Base-by-base conservation (phyloP, 2,329 filamentous ascomycete genomes). In the Neopestalotiopsis sp. region DNA sequence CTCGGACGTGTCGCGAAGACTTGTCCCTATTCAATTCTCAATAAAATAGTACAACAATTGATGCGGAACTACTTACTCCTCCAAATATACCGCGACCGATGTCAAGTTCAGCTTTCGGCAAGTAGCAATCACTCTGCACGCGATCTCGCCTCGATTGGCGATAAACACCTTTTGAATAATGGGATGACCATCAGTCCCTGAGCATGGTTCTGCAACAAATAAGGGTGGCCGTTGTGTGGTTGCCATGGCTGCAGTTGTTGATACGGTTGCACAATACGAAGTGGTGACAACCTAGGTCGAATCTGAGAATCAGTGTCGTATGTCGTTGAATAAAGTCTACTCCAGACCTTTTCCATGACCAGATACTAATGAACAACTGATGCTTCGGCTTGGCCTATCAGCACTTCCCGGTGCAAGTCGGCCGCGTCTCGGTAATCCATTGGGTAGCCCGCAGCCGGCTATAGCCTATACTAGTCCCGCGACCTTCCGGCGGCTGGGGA, bases 131-230 rank as follows among this genome's bases (percentile, higher is more conserved):
- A 92, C 89, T 71, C 90, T 87, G 81, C 92, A 80, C 52, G 90
- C 90, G 73, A 92, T 92, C 75, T 92, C 90, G 70, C 90, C 90
- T 73, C 90, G 84, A 74, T 92, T 92, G 14, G 90, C 90, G 74
- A 92, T 92, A 2, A 92, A 81, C 56, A 92, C 88, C n/a, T 88
- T 91, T 14, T 57, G 60, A 42, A 69, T 69, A 20, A 66, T 7
- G 17, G 65, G 65, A 4, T 52, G n/a, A 3, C 45, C 45, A 20
- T 52, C 45, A 52, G 17, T 52, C 17, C 45, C 45, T n/a, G 45
- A 17, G n/a, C 45, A 52, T 14, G 45, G 45, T 52, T 52, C 45
- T 9, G 45, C 45, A 3, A 52, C 45, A 52, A 52, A 52, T 17
- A 52, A 52, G 45, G 45, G n/a, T 9, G 45, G n/a, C 17, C 45